Conservation (phyloP, 2,329 filamentous ascomycete genomes). For the Colletotrichum shisoi region DNA sequence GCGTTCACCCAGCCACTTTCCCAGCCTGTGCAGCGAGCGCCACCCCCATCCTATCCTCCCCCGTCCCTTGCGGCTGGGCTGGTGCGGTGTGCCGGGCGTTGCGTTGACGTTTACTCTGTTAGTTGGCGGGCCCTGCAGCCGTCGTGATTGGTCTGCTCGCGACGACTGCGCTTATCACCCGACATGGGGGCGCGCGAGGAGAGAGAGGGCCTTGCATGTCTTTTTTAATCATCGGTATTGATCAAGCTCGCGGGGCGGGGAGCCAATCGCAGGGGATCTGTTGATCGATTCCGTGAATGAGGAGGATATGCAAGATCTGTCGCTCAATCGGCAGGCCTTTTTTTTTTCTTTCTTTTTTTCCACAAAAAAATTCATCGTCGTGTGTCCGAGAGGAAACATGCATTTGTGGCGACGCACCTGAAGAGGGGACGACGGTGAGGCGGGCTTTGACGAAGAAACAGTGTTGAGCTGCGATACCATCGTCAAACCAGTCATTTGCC, state of each 20-base stretch:
- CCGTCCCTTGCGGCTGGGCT: not conserved
- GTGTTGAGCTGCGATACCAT: not conserved
- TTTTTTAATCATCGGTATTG: slow-evolving; percentile 30
- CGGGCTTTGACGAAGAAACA: not conserved
- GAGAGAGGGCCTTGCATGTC: slow-evolving; percentile 2
- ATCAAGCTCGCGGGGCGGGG: not conserved
- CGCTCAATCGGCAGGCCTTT: too few species aligned
- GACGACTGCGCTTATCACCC: slow-evolving; percentile 29
- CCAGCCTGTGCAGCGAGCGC: not conserved
- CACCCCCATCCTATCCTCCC: not conserved
- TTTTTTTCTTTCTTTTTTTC: too few species aligned
- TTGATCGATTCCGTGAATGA: not conserved
- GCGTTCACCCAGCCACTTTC: not conserved
- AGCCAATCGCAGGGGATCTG: slow-evolving; percentile 1
- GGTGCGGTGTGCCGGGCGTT: not conserved
- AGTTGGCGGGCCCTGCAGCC: slow-evolving; percentile 13
- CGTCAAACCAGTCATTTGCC: not conserved
- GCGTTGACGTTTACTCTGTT: not conserved
- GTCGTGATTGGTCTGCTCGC: slow-evolving; percentile 16
- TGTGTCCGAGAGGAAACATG: not conserved
- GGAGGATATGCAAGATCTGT: not conserved
- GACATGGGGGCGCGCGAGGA: slow-evolving; percentile 8
- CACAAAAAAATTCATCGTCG: too few species aligned
- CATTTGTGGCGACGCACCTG: not conserved
- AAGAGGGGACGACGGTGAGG: not conserved